These are phyloP conservation scores for Geranium rotundifolium DNA, from an alignment of 345 rosid species.

Conservation along the genomic window DNA sequence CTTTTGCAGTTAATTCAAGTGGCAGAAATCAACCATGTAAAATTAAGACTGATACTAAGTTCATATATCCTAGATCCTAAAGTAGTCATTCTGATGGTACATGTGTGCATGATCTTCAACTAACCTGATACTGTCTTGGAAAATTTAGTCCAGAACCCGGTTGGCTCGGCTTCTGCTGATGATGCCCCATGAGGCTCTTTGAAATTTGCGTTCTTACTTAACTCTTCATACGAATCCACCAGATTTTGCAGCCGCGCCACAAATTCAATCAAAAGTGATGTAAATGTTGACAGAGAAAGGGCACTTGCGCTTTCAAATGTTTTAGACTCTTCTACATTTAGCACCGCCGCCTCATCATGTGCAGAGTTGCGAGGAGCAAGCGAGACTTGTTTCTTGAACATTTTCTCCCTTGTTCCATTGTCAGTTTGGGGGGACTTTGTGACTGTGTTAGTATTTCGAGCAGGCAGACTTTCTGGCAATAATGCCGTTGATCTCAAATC, in stretches of 20 bases:
- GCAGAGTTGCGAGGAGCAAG: conserved; percentile 11
- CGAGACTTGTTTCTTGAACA: conserved; percentile 21
- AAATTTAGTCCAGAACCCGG: conserved; percentile 34
- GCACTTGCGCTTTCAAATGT: conserved; percentile 84
- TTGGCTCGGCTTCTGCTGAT: conserved; percentile 11
- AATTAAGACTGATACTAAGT: too few relatives aligned
- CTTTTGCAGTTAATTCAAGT: too few relatives aligned
- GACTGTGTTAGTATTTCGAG: conserved; percentile 1
- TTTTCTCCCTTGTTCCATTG: conserved; percentile 12
- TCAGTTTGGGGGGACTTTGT: conserved; percentile 9
- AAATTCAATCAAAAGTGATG: conserved; percentile 73
- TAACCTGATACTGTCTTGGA: conserved; percentile 4
- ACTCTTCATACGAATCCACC: conserved; percentile 51
- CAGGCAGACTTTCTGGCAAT: conserved; percentile 17
- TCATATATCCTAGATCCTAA: background rate
- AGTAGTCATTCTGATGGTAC: background rate
- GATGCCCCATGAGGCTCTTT: conserved; percentile 39
- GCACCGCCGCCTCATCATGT: conserved; percentile 30
- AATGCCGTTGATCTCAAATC: conserved; percentile 32
- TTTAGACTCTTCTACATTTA: conserved; percentile 37
- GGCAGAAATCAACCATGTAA: too few relatives aligned
- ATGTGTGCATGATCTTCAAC: background rate
- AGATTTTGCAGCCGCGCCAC: conserved; percentile 76
- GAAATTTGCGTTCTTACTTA: conserved; percentile 58
- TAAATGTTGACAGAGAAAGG: conserved; percentile 71